A percentile compares a stretch with the other conserved stretches of the same genome.
Evolutionary conservation across 495 filamentous ascomycete genomes (phyloP).

Genomic region (Penicillium psychrofluorescens): DNA sequence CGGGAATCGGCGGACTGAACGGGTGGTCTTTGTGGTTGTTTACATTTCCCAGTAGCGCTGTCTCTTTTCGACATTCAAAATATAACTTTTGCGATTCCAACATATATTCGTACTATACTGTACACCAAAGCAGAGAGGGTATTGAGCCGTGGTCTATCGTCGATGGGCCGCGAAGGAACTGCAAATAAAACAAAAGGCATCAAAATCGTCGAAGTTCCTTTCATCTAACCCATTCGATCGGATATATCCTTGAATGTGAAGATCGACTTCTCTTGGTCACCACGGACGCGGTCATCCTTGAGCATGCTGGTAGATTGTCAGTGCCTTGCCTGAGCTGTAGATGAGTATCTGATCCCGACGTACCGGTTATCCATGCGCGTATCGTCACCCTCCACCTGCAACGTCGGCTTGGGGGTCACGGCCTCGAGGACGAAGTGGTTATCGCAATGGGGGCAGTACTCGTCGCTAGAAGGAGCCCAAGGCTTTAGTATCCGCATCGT

Average conservation of each 20-base stretch:
- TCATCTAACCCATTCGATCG: constrained; percentile 62
- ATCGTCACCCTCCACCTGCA: constrained; percentile 88
- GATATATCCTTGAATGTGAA: constrained; percentile 66
- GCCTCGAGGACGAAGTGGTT: constrained; percentile 96
- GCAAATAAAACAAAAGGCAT: constrained; percentile 11
- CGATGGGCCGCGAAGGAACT: constrained; percentile 1
- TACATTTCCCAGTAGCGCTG: constrained; percentile 23
- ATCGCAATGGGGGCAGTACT: constrained; percentile 99
- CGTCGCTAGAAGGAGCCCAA: constrained; percentile 54
- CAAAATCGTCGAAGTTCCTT: constrained; percentile 19
- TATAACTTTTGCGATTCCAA: background rate
- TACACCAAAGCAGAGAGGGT: constrained; percentile 14
- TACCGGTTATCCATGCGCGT: constrained; percentile 67
- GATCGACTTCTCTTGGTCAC: constrained; percentile 52
- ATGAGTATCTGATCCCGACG: background rate
- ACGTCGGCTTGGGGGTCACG: constrained; percentile 64
- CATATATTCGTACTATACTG: constrained; percentile 1
- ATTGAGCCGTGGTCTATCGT: constrained; percentile 8
- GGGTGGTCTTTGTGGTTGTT: constrained; percentile 10
- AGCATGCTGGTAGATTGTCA: constrained; percentile 59
- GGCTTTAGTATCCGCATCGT: background rate
- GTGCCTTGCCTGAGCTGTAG: background rate
- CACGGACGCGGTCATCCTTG: constrained; percentile 78
- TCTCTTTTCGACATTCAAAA: constrained; percentile 20
- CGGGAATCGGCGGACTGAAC: constrained; percentile 11